Evolutionary conservation across 176 grass and related monocot species (phyloP), one percentile per base, ranked within the genome.

Genomic region (Carex myosuroides): DNA sequence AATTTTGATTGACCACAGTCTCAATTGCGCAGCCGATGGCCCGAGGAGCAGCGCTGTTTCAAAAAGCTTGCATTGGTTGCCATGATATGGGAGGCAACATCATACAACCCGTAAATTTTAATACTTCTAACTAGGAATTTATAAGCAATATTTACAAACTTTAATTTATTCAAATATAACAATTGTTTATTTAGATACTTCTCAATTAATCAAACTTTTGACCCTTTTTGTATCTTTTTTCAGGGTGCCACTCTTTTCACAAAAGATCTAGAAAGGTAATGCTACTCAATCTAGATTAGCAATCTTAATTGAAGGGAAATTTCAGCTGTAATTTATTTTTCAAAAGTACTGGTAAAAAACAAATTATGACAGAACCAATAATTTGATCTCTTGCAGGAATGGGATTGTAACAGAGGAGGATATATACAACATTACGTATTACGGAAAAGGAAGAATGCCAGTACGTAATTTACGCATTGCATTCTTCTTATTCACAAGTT

Each of bases 1-100:
- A 13, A 30, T 53, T 53, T 75, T 75, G 9, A 75, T 75, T 54
- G 44, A 53, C 11, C 11, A 26, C 86, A 98, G 92, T 64, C 29
- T 84, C 92, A 24, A 87, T 86, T 70, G 81, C 88, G 0, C 87
- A 94, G 83, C 54, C 92, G 74, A 42, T 82, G 21, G 77, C 92
- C 0, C 80, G 85, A 81, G 95, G 95, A 14, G 79, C 92, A 3
- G 59, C 87, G 8, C 50, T 98, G 62, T 98, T 98, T 87, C 71
- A 85, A 60, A 94, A 93, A 71, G 95, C 92, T 8, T 94, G 95
- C 84, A 93, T 98, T 17, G 95, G 92, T 16, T 94, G 95, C 86
- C 95, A 98, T 87, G 95, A 93, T 62, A 98, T 91, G 86, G 92
- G 95, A 80, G 95, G 92, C 68, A 98, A 94, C 79, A 93, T 98